Base-by-base conservation (phyloP, 2,329 filamentous ascomycete species). In the Hypoxylon sp. region DNA sequence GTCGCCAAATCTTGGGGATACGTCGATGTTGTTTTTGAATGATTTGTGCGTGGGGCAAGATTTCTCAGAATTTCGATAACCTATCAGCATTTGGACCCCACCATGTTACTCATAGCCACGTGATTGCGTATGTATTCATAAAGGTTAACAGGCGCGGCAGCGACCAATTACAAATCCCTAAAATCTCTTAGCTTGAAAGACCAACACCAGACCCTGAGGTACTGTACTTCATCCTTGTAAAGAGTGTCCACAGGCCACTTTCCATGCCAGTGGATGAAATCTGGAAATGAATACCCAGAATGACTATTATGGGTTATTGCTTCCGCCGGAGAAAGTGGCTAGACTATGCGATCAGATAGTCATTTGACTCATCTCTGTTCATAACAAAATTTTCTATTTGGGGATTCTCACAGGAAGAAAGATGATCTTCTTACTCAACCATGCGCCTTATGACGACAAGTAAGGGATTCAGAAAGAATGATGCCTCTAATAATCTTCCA, bases 11-110 rank as follows among this genome's bases (percentile, higher is more conserved):
- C 64, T 72, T 68, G 69, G 38, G 55, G 56, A 38, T 69, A 70
- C 53, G 70, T 71, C 59, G 70, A 69, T 49, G 70, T 72, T 60
- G 70, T 72, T 72, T 69, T 77, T 76, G 75, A 75, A 73, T 69
- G 74, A 73, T 70, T 70, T 74, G 68, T 71, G 68, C 68, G 68
- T 71, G 68, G 68, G 68, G 68, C 68, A 69, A 68, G 59, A 66
- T 62, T 70, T 68, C 48, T 41, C 41, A 49, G 51, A 58, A 66
- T 62, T 66, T 66, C 52, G 65, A 69, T 68, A 66, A 59, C 68
- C 59, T 70, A 65, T 65, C 65, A 61, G 59, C 60, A 30, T 14
- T 28, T 30, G 21, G n/a, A 62, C 57, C 67, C 63, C 67, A 69
- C 67, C 36, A 70, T 50, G 60, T 65, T 68, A 63, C 61, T 68